Evolutionary conservation across 345 rosid species (phyloP).

Genomic region (Combretum micranthum): DNA sequence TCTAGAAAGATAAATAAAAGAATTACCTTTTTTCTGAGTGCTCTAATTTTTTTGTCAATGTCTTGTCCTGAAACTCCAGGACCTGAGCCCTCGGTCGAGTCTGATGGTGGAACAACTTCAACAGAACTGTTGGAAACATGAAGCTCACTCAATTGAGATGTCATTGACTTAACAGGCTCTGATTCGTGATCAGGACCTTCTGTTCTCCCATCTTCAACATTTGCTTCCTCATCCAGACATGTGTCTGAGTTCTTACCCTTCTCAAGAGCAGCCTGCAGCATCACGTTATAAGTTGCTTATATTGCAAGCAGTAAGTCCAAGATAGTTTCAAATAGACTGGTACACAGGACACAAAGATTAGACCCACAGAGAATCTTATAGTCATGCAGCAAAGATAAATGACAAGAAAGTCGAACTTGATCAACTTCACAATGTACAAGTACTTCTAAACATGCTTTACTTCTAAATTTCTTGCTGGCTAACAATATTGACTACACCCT

Average conservation of each 20-base stretch:
- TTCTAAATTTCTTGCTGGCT: no score
- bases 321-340: no score
- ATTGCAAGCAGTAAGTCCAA: no score
- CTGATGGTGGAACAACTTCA: constrained; percentile 23
- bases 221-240: constrained; percentile 25
- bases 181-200: constrained; percentile 27
- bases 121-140: constrained; percentile 46
- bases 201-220: constrained; percentile 24
- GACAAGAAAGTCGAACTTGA: no score
- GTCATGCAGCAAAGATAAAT: no score
- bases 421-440: no score
- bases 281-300: no score
- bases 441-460: no score
- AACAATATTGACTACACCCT: no score
- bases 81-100: constrained; percentile 28
- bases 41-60: constrained; percentile 70
- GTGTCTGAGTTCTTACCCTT: constrained; percentile 49
- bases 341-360: no score
- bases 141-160: constrained; percentile 61
- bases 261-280: constrained; percentile 61
- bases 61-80: constrained; percentile 42
- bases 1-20: constrained; percentile 2
- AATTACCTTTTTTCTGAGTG: constrained; percentile 84
- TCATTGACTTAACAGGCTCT: constrained; percentile 41
- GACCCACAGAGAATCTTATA: no score